These are phyloP conservation scores for Dryadomyces sulphureus DNA, from an alignment of 2,329 filamentous ascomycete species.

Conservation along the genomic window DNA sequence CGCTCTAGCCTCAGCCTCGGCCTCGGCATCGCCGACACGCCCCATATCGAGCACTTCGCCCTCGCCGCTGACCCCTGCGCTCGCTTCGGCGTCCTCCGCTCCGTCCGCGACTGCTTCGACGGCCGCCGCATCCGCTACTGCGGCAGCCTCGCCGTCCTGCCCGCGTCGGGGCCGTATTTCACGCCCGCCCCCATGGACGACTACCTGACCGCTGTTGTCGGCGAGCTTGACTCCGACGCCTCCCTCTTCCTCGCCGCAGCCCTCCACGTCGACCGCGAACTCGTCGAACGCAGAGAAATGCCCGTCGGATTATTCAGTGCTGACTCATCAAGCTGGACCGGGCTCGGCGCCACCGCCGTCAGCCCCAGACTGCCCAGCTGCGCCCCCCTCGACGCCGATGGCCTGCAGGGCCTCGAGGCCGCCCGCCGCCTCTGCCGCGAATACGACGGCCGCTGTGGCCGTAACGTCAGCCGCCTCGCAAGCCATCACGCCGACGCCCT, in stretches of 20 bases:
- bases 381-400: slow-evolving; percentile 12
- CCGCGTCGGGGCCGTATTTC: background rate
- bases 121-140: slow-evolving; percentile 22
- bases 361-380: background rate
- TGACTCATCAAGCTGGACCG: slow-evolving; percentile 31
- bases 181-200: slow-evolving; percentile 15
- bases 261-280: slow-evolving; percentile 23
- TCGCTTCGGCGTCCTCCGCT: slow-evolving; percentile 21
- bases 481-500: slow-evolving; percentile 13
- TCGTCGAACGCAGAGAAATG: slow-evolving; percentile 26
- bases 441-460: slow-evolving; percentile 18
- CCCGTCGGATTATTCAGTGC: slow-evolving; percentile 5
- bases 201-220: slow-evolving; percentile 22
- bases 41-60: slow-evolving; percentile 23
- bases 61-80: slow-evolving; percentile 23
- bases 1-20: slow-evolving; percentile 4
- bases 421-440: slow-evolving; percentile 19
- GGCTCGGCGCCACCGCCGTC: slow-evolving; percentile 19
- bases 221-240: background rate
- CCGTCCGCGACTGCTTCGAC: slow-evolving; percentile 20
- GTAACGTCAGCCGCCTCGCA: slow-evolving; percentile 19
- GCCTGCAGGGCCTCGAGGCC: slow-evolving; percentile 20
- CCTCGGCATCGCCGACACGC: background rate
- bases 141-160: slow-evolving; percentile 23
- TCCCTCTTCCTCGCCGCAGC: slow-evolving; percentile 18